phyloP scores from a whole-genome alignment of 352 stramenopile species.

The Phytophthora brassicae region DNA sequence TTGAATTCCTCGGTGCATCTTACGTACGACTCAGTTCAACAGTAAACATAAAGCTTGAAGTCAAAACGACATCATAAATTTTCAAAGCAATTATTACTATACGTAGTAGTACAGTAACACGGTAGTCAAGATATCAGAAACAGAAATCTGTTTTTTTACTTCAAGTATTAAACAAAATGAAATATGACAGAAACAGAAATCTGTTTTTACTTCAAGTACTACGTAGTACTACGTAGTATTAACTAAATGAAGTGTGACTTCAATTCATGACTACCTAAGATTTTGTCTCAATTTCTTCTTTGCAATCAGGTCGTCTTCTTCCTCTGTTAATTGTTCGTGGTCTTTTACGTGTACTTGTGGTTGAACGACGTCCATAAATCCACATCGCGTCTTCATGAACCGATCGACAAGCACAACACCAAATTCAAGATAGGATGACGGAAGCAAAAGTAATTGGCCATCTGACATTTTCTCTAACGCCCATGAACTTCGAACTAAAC shows the following conservation, averaged over 20 bases:
- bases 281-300: not conserved
- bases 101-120: too few relatives aligned
- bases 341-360: constrained; percentile 29
- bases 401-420: constrained; percentile 39
- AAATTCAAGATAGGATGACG: constrained; percentile 46
- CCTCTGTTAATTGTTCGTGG: constrained; percentile 7
- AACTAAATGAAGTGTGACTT: too few relatives aligned
- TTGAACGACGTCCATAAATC: constrained; percentile 51
- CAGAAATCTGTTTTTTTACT: too few relatives aligned
- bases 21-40: constrained; percentile 22
- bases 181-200: too few relatives aligned
- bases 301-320: constrained; percentile 5
- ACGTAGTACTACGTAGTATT: too few relatives aligned
- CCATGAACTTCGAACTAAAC: constrained; percentile 42
- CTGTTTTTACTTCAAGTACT: too few relatives aligned
- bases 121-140: too few relatives aligned
- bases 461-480: constrained; percentile 38
- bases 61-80: too few relatives aligned
- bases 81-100: too few relatives aligned
- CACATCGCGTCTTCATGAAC: constrained; percentile 35
- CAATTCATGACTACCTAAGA: constrained; percentile 16
- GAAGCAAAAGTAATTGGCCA: constrained; percentile 39
- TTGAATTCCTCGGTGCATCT: constrained; percentile 19
- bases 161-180: too few relatives aligned
- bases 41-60: not conserved